Percentiles rank a stretch among this genome's conserved stretches.
phyloP scores from a whole-genome alignment of 2,329 filamentous ascomycete genomes.

The Lasiodiplodia hormozganensis region DNA sequence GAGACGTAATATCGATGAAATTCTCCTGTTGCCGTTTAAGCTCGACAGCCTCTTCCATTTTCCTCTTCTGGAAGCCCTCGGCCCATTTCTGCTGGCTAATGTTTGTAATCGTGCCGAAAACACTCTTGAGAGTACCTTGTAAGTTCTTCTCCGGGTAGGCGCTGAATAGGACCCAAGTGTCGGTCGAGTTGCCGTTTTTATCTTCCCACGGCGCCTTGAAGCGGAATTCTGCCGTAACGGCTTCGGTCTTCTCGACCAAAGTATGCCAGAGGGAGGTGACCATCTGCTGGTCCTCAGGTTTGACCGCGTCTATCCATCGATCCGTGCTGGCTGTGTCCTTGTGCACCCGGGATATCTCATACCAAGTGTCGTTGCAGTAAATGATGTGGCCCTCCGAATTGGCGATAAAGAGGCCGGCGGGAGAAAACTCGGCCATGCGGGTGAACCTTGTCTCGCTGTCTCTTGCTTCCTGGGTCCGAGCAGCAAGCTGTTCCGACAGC shows the following conservation, averaged over 20 bases:
- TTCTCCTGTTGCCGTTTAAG: slow-evolving; percentile 82
- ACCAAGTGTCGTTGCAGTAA: slow-evolving; percentile 82
- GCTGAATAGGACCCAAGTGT: slow-evolving; percentile 80
- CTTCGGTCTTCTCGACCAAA: slow-evolving; percentile 66
- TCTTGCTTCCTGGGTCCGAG: slow-evolving; percentile 63
- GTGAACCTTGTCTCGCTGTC: slow-evolving; percentile 79
- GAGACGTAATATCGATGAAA: slow-evolving; percentile 80
- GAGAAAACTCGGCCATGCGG: slow-evolving; percentile 83
- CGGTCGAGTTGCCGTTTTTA: slow-evolving; percentile 64
- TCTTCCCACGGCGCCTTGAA: slow-evolving; percentile 73
- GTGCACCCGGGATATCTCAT: slow-evolving; percentile 71
- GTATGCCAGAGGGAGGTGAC: slow-evolving; percentile 68
- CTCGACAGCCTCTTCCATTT: slow-evolving; percentile 81
- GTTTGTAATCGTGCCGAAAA: slow-evolving; percentile 83
- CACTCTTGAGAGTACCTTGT: slow-evolving; percentile 71
- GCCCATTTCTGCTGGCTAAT: slow-evolving; percentile 87
- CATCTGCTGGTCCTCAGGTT: slow-evolving; percentile 67
- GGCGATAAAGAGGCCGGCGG: slow-evolving; percentile 87
- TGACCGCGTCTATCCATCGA: slow-evolving; percentile 75
- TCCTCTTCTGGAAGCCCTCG: slow-evolving; percentile 77
- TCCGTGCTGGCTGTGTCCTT: slow-evolving; percentile 65
- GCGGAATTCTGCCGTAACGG: slow-evolving; percentile 75
- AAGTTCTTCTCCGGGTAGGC: slow-evolving; percentile 75
- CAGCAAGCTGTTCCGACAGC: slow-evolving; percentile 75
- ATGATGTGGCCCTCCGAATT: slow-evolving; percentile 73